Evolutionary conservation across 164 flowering plant species (phyloP).

Genomic region (Vitis riparia): DNA sequence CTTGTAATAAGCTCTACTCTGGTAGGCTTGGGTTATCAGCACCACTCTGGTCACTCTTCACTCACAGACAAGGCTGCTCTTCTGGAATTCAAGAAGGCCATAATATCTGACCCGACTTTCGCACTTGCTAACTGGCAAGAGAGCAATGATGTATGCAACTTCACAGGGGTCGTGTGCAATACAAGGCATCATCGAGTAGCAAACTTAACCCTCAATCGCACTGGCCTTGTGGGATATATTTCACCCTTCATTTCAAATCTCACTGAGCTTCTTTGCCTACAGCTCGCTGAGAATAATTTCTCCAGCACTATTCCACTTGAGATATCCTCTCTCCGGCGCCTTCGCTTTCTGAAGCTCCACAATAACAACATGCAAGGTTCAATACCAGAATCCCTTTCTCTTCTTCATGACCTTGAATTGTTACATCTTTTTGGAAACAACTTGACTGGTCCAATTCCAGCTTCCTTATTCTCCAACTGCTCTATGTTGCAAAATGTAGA

Average conservation of each 20-base stretch:
- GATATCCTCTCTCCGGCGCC: conserved; percentile 29
- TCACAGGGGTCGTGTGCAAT: conserved; percentile 38
- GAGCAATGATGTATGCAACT: conserved; percentile 34
- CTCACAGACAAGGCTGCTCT: conserved; percentile 47
- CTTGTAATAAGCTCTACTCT: not conserved
- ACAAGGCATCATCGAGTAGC: conserved; percentile 28
- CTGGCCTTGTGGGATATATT: conserved; percentile 26
- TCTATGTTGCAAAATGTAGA: conserved; percentile 36
- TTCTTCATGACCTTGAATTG: conserved; percentile 17
- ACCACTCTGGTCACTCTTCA: conserved; percentile 24
- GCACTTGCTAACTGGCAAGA: conserved; percentile 41
- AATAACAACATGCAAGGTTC: conserved; percentile 33
- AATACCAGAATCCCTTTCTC: conserved; percentile 30
- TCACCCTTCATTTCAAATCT: conserved; percentile 42
- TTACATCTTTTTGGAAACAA: conserved; percentile 17
- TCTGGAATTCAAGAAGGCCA: conserved; percentile 34
- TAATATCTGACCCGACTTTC: conserved; percentile 29
- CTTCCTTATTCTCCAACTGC: conserved; percentile 47
- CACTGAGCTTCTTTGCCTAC: conserved; percentile 32
- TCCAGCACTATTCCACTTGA: conserved; percentile 39
- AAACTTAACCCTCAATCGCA: conserved; percentile 15
- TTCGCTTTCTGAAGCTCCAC: conserved; percentile 22
- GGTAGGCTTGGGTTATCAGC: conserved; percentile 5
- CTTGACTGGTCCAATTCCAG: conserved; percentile 30
- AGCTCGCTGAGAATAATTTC: conserved; percentile 26